phyloP scores from a whole-genome alignment of 2,329 filamentous ascomycete species.

The Colletotrichum chlorophyti region DNA sequence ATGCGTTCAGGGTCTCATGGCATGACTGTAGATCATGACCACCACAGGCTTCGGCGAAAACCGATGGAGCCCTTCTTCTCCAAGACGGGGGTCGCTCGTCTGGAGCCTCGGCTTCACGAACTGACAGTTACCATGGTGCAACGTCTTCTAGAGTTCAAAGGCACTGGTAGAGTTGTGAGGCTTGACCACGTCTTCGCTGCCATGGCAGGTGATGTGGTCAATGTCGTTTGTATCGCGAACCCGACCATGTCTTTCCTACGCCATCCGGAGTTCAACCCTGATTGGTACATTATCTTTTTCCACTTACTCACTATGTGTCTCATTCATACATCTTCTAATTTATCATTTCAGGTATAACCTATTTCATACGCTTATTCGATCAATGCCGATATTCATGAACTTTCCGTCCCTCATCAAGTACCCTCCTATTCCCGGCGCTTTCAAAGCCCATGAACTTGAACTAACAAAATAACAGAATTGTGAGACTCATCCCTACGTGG shows the following conservation, averaged over 20 bases:
- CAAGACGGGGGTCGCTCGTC: conserved; percentile 15
- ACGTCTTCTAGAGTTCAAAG: neutral
- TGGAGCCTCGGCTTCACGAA: neutral
- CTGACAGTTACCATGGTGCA: neutral
- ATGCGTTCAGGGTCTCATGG: neutral
- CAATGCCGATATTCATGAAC: neutral
- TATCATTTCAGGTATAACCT: neutral
- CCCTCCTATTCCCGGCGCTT: too few species aligned
- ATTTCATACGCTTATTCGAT: neutral
- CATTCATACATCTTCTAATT: neutral
- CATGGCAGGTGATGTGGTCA: neutral
- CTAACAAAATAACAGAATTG: neutral
- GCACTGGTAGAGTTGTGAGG: neutral
- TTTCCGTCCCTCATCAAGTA: neutral
- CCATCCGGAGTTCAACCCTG: neutral
- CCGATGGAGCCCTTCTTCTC: conserved; percentile 42
- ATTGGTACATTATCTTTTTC: neutral
- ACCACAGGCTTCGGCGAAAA: conserved; percentile 38
- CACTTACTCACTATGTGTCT: neutral
- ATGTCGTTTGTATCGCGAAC: neutral
- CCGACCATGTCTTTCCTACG: neutral
- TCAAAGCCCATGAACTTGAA: neutral
- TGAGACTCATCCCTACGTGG: neutral
- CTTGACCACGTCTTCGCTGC: neutral
- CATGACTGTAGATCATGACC: conserved; percentile 36